Base-by-base conservation (phyloP, 257 asterid genomes). In the Osmanthus fragrans region DNA sequence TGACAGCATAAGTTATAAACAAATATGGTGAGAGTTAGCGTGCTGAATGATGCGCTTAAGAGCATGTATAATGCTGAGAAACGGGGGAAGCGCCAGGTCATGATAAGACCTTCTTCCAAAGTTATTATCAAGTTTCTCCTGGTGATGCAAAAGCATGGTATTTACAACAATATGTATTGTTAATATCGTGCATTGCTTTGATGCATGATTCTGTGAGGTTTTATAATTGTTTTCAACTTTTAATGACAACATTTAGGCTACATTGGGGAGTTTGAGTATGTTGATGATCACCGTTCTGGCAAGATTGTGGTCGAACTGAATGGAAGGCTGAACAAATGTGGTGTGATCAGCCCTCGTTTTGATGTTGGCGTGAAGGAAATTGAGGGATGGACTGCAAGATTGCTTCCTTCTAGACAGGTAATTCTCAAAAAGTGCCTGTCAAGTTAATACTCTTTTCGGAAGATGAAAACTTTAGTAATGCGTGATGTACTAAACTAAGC, bases 81-180 rank as follows among this genome's bases (percentile, higher is more conserved):
- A 77, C 76, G 80, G 32, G 87, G 85, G 4, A 84, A 84, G 25
- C 78, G 87, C 0, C 85, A 80, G 78, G 87, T 84, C 76, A 80
- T 84, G 87, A 81, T 84, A 63, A 78, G 85, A 79, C 88, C 88
- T 34, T 84, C 83, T 0, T 84, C 88, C 7, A 84, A 84, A 81
- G 85, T 81, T 67, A 71, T 84, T 27, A 85, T 85, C 80, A 85
- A 85, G 86, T 85, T 85, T 82, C 84, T 85, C 60, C 32, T 85
- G 36, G 88, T 85, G 60, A 85, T 85, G 88, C 88, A 85, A 63
- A 85, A 85, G 71, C 88, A 85, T 30, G 88, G 88, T 85, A 21
- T 37, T 83, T 19, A 18, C 60, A 29, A 64, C 39, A 11, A 1
- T 0, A 10, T 10, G 0, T 54, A 9, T 5, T 72, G 19, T 56